Conservation (phyloP, 495 filamentous ascomycete species). For the Penicillium paradoxum region DNA sequence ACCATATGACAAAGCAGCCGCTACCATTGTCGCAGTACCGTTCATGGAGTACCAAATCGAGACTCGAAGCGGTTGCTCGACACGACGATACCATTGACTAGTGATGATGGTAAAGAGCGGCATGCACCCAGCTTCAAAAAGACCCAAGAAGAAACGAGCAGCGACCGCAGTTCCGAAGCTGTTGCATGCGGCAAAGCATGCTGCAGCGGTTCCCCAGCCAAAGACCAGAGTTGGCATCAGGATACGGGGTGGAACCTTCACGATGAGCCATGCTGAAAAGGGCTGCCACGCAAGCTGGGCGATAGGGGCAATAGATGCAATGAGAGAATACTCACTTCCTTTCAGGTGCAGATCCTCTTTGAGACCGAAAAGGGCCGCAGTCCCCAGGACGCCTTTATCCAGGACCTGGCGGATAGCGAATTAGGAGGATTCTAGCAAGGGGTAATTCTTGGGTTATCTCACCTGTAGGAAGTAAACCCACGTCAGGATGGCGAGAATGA, state of each 20-base stretch:
- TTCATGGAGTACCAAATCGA: conserved; percentile 11
- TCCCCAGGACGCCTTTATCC: not conserved
- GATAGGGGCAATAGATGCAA: not conserved
- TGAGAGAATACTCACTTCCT: not conserved
- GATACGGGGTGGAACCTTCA: not conserved
- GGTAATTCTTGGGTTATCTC: not conserved
- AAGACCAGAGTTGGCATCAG: not conserved
- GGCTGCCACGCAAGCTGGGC: not conserved
- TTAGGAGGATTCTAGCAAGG: not conserved
- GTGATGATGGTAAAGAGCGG: conserved; percentile 30
- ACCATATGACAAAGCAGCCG: not conserved
- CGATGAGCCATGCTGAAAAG: not conserved
- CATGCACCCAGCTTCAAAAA: conserved; percentile 30
- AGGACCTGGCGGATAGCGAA: not conserved
- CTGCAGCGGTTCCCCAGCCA: not conserved
- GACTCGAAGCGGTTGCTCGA: conserved; percentile 12
- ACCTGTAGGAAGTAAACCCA: not conserved
- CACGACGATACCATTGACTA: conserved; percentile 8
- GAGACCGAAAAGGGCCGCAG: not conserved
- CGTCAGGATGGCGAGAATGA: not conserved
- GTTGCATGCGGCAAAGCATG: not conserved
- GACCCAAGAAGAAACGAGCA: conserved; percentile 29
- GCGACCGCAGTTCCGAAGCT: conserved; percentile 26
- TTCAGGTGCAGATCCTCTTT: not conserved
- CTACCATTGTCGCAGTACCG: not conserved